phyloP scores from a whole-genome alignment of 441 rosid genomes.

The Bruguiera hainesii region DNA sequence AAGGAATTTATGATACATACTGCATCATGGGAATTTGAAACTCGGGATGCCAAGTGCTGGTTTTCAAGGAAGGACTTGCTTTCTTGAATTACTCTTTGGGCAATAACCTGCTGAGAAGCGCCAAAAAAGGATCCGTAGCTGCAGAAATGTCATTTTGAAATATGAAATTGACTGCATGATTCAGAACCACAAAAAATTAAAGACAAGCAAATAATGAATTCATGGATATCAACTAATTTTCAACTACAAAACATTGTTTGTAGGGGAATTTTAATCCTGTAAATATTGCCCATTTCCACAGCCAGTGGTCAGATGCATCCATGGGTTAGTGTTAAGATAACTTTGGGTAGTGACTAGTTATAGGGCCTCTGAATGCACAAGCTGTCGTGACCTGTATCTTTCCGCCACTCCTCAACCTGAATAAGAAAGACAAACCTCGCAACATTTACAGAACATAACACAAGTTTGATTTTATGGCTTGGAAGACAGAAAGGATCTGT shows the following conservation, averaged over 20 bases:
- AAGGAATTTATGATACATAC: constrained; percentile 37
- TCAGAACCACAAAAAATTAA: background rate
- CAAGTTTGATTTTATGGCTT: background rate
- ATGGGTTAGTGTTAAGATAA: no score
- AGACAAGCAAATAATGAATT: background rate
- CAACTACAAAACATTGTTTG: no score
- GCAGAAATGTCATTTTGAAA: constrained; percentile 24
- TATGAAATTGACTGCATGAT: background rate
- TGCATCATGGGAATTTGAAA: constrained; percentile 28
- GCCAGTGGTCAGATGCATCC: no score
- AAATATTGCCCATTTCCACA: no score
- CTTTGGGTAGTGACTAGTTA: no score
- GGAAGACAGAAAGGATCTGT: background rate
- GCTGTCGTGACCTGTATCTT: no score
- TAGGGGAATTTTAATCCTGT: no score
- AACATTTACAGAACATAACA: background rate
- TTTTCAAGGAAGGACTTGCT: constrained; percentile 90
- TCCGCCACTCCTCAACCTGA: background rate
- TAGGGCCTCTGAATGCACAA: no score
- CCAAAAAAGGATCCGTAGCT: constrained; percentile 96
- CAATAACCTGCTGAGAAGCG: constrained; percentile 81
- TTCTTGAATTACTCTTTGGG: constrained; percentile 91
- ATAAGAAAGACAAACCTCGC: background rate
- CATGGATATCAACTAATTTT: background rate
- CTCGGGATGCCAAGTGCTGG: constrained; percentile 42